Base-by-base conservation (phyloP, 176 grass and related monocot species). In the Hyparrhenia diplandra region DNA sequence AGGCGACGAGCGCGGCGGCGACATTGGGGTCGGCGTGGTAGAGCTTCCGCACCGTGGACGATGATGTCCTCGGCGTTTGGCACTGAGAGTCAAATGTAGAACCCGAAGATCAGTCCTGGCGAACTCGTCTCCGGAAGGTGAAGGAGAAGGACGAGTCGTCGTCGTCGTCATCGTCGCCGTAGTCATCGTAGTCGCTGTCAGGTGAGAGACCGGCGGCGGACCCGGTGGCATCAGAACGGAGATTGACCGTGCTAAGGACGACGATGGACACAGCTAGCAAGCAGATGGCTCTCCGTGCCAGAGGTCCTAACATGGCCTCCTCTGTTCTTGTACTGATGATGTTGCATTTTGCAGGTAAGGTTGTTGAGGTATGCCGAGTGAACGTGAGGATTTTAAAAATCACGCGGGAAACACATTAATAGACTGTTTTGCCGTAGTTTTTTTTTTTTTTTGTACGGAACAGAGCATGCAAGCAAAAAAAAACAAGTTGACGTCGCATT, bases 51-150 rank as follows among this genome's bases (percentile, higher is more conserved):
- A 87, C 76, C 66, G 85, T 72, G 72, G 76, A 91, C 10, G 32
- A 91, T 24, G 64, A 91, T 43, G 40, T 6, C 70, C 81, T 91
- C 85, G 43, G 81, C 82, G 39, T 67, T 39, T 24, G 85, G 72
- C 89, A 88, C 11, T 18, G 78, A 36, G 69, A 67, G 27, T 81
- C 81, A n/a, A n/a, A n/a, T n/a, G 85, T 88, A 91, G 89, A 91
- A 91, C 43, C 81, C 89, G 82, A 73, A 87, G 8, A 14, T 64
- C 10, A 82, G 77, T 4, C 16, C 65, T 3, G 59, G 37, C 11
- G 72, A 29, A 24, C 14, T 55, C 39, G 58, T 39, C 36, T 58
- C 46, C 0, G 14, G 25, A 68, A 77, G 17, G 83, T 68, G 81
- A 91, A 91, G 43, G 84, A 84, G 76, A 84, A 84, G 35, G 46